A percentile compares a stretch with the other conserved stretches of the same genome.
Conservation (phyloP, 257 asterid genomes). For the Plantago ovata region DNA sequence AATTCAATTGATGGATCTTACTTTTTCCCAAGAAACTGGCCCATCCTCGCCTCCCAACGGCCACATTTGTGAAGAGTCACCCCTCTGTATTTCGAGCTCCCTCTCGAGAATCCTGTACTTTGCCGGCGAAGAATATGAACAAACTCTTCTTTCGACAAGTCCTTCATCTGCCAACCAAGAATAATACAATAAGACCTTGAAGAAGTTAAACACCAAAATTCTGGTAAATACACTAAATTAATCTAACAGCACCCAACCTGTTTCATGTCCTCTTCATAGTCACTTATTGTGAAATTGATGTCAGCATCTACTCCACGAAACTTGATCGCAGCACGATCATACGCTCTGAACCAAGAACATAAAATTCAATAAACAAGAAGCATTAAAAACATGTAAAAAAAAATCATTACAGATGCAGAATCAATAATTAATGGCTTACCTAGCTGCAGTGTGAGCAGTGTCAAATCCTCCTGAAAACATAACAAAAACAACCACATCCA, state of each 20-base stretch:
- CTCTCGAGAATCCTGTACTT: slow-evolving; percentile 72
- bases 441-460: slow-evolving; percentile 95
- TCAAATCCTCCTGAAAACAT: slow-evolving; percentile 80
- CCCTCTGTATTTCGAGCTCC: slow-evolving; percentile 71
- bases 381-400: slow-evolving; percentile 4
- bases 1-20: slow-evolving; percentile 21
- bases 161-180: slow-evolving; percentile 44
- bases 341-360: slow-evolving; percentile 45
- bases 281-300: slow-evolving; percentile 59
- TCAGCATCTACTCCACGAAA: slow-evolving; percentile 90
- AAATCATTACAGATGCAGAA: slow-evolving; percentile 7
- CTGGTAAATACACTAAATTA: background rate
- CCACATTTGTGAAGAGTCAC: slow-evolving; percentile 65
- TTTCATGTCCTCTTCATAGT: slow-evolving; percentile 72
- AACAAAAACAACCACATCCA: slow-evolving; percentile 1
- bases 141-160: slow-evolving; percentile 68
- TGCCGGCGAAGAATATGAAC: slow-evolving; percentile 72
- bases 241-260: slow-evolving; percentile 34
- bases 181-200: background rate
- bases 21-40: slow-evolving; percentile 71
- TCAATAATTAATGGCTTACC: slow-evolving; percentile 34
- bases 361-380: background rate
- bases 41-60: slow-evolving; percentile 75
- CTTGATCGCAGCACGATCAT: slow-evolving; percentile 84
- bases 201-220: background rate